Percentiles rank a stretch among this genome's conserved stretches.
Evolutionary conservation across 495 filamentous ascomycete species (phyloP).

Genomic region (Xylaria palmicola): DNA sequence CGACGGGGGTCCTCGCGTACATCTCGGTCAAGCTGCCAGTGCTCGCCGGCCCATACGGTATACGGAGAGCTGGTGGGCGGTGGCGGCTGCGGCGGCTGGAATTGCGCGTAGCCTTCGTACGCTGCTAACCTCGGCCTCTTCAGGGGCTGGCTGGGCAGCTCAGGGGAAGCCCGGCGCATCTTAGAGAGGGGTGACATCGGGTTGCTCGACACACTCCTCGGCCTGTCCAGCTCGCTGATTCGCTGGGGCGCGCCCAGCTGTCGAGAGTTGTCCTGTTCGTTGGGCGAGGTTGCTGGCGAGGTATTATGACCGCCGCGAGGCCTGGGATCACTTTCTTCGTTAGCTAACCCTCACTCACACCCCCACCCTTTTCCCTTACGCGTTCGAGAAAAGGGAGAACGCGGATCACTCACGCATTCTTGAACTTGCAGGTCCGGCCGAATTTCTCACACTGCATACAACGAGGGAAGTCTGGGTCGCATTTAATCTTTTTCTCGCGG

Average conservation of each 20-base stretch:
- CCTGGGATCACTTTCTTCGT: constrained; percentile 36
- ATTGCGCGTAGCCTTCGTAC: constrained; percentile 49
- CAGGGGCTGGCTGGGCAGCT: constrained; percentile 28
- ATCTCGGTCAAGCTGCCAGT: too few relatives aligned
- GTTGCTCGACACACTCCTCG: constrained; percentile 41
- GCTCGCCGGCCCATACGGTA: too few relatives aligned
- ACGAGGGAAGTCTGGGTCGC: constrained; percentile 79
- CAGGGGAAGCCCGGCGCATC: constrained; percentile 33
- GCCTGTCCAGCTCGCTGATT: constrained; percentile 32
- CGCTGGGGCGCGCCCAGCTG: constrained; percentile 30
- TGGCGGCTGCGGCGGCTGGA: constrained; percentile 27
- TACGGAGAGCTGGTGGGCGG: constrained; percentile 27
- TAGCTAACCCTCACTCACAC: too few relatives aligned
- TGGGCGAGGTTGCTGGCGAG: constrained; percentile 50
- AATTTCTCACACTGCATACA: constrained; percentile 92
- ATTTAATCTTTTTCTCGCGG: constrained; percentile 96
- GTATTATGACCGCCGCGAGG: constrained; percentile 56
- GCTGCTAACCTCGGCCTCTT: constrained; percentile 42
- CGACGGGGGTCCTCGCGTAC: too few relatives aligned
- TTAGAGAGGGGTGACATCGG: constrained; percentile 44
- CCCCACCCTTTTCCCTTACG: too few relatives aligned
- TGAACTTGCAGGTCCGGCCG: constrained; percentile 78
- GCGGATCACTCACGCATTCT: constrained; percentile 72
- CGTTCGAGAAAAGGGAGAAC: not conserved
- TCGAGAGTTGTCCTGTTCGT: constrained; percentile 46